These are phyloP conservation scores for Paracorniculantispora psalliotae DNA, from an alignment of 2,329 filamentous ascomycete species.

Conservation along the genomic window DNA sequence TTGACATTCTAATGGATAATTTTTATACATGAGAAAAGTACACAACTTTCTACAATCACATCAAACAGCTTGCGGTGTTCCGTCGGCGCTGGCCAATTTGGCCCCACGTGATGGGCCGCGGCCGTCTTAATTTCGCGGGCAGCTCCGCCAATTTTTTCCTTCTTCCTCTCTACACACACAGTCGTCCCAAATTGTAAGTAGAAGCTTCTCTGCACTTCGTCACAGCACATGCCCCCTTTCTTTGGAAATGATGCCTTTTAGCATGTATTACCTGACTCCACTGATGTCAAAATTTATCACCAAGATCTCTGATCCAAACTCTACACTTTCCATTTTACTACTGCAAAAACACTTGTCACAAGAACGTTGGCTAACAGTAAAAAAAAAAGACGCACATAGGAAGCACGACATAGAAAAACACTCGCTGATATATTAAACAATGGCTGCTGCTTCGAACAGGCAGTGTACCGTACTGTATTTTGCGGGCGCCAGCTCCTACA, in stretches of 20 bases:
- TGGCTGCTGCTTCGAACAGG: conserved; percentile 48
- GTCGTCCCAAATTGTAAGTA: conserved; percentile 29
- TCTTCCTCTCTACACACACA: conserved; percentile 13
- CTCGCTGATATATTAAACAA: conserved; percentile 20
- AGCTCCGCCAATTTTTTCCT: not conserved
- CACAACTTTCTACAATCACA: not conserved
- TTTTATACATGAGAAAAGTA: not conserved
- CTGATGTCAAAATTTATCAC: conserved; percentile 60
- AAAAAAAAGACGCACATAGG: not conserved
- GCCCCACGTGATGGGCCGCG: conserved; percentile 13
- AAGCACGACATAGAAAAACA: conserved; percentile 9
- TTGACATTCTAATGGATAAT: conserved; percentile 1
- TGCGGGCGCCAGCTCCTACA: conserved; percentile 67
- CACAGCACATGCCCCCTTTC: not conserved
- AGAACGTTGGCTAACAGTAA: conserved; percentile 20
- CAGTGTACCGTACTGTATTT: conserved; percentile 81
- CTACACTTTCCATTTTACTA: conserved; percentile 11
- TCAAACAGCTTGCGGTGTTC: not conserved
- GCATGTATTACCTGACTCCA: conserved; percentile 56
- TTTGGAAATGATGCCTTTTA: conserved; percentile 48
- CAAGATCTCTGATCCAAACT: conserved; percentile 63
- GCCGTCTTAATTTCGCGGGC: conserved; percentile 3
- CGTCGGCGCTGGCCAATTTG: not conserved
- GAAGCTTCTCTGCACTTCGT: conserved; percentile 2
- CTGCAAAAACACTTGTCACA: not conserved